These are phyloP conservation scores for Coriolopsis trogii DNA, from an alignment of 1,284 basidiomycete genomes.

Conservation along the genomic window DNA sequence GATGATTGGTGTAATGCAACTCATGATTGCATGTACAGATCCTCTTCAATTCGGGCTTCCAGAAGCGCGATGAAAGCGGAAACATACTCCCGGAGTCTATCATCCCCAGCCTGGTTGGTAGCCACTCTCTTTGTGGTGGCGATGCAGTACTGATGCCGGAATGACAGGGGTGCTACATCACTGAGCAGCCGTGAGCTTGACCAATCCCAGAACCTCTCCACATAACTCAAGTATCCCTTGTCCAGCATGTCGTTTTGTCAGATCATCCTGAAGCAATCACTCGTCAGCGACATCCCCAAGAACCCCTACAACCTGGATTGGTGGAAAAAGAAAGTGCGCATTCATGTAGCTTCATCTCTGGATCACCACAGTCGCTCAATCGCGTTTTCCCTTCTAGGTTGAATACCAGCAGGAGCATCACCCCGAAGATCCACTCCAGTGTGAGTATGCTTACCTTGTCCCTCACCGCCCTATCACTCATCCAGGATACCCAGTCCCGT, in stretches of 20 bases:
- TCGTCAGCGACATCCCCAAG: slow-evolving; percentile 9
- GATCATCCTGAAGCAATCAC: slow-evolving; percentile 9
- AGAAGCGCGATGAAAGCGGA: not conserved
- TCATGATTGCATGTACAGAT: slow-evolving; percentile 14
- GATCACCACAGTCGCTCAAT: not conserved
- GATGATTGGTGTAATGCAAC: not conserved
- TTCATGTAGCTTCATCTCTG: not conserved
- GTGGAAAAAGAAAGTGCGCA: slow-evolving; percentile 37
- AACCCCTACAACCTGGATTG: slow-evolving; percentile 17
- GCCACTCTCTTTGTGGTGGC: not conserved
- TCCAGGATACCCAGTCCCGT: slow-evolving; percentile 18
- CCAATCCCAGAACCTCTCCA: not conserved
- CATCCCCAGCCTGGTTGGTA: slow-evolving; percentile 22
- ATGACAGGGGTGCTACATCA: slow-evolving; percentile 24
- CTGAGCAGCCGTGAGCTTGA: slow-evolving; percentile 27
- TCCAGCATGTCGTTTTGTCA: slow-evolving; percentile 29
- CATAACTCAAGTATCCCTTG: not conserved
- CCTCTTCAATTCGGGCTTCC: slow-evolving; percentile 24
- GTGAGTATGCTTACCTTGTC: slow-evolving; percentile 8
- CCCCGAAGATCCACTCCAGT: slow-evolving; percentile 30
- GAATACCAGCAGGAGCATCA: slow-evolving; percentile 33
- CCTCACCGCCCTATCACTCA: not conserved
- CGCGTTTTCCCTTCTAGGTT: not conserved
- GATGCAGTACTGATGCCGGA: not conserved
- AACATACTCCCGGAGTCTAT: not conserved